Conservation (phyloP, 2,329 filamentous ascomycete genomes). For the Paecilomyces fulvus region DNA sequence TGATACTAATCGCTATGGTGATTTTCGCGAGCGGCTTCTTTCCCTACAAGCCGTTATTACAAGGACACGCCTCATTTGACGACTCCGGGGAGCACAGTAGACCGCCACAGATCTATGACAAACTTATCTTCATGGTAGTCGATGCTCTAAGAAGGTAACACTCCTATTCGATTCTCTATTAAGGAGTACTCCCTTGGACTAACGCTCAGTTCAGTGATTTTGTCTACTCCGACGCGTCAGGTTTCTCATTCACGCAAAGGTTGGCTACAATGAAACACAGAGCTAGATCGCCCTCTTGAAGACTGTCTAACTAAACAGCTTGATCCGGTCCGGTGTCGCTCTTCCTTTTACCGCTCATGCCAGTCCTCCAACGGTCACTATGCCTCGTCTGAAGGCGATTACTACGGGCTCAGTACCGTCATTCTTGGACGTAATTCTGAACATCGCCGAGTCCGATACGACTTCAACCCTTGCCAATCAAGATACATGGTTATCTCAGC, state of each 20-base stretch:
- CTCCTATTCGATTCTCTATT: neutral
- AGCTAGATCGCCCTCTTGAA: neutral
- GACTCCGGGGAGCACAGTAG: conserved; percentile 46
- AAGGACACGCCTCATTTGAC: conserved; percentile 63
- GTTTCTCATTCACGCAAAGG: conserved; percentile 84
- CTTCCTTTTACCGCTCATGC: conserved; percentile 94
- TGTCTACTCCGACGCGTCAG: conserved; percentile 72
- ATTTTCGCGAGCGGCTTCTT: conserved; percentile 90
- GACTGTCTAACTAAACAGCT: conserved; percentile 39
- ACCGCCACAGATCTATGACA: conserved; percentile 69
- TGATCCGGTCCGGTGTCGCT: conserved; percentile 75
- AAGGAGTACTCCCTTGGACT: neutral
- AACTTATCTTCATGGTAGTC: conserved; percentile 93
- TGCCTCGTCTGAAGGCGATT: conserved; percentile 95
- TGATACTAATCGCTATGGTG: conserved; percentile 66
- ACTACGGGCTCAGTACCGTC: conserved; percentile 98
- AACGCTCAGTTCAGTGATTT: conserved; percentile 65
- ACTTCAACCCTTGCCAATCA: conserved; percentile 78
- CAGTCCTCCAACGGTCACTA: conserved; percentile 93
- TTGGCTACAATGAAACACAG: conserved; percentile 27
- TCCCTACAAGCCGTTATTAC: conserved; percentile 89
- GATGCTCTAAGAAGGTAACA: conserved; percentile 79
- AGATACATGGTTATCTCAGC: conserved; percentile 93
- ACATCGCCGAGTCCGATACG: conserved; percentile 90
- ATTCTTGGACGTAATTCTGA: conserved; percentile 92